phyloP scores from a whole-genome alignment of 2,329 filamentous ascomycete species.

The Lecanosticta acicola region DNA sequence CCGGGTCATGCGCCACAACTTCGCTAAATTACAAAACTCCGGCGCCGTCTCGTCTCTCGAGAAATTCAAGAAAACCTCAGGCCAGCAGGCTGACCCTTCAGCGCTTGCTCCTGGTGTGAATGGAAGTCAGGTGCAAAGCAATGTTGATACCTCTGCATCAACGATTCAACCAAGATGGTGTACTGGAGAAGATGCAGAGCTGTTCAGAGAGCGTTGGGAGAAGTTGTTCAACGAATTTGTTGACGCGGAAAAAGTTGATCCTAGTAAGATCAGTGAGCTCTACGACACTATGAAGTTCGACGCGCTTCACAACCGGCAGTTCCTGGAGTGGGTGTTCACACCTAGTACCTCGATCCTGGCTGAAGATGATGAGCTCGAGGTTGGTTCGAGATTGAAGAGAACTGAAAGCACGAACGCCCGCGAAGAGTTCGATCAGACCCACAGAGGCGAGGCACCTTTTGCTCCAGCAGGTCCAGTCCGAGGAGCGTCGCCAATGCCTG shows the following conservation, averaged over 20 bases:
- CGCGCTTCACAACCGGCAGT: slow-evolving; percentile 90
- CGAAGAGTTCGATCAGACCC: slow-evolving; percentile 30
- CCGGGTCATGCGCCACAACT: slow-evolving; percentile 91
- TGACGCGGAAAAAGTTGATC: slow-evolving; percentile 95
- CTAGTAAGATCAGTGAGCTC: slow-evolving; percentile 95
- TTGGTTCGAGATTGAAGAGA: slow-evolving; percentile 18
- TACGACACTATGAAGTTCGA: slow-evolving; percentile 99
- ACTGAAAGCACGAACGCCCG: slow-evolving; percentile 31
- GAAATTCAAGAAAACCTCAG: slow-evolving; percentile 45
- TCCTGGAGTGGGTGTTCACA: slow-evolving; percentile 95
- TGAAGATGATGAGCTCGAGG: slow-evolving; percentile 43
- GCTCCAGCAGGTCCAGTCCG: slow-evolving; percentile 5
- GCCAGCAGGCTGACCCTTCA: not conserved
- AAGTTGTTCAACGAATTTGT: slow-evolving; percentile 96
- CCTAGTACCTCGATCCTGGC: slow-evolving; percentile 73
- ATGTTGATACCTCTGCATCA: slow-evolving; percentile 27
- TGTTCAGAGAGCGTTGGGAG: slow-evolving; percentile 97
- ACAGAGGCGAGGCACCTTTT: slow-evolving; percentile 23
- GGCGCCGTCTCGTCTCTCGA: slow-evolving; percentile 56
- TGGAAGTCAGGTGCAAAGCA: slow-evolving; percentile 23
- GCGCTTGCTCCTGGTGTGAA: slow-evolving; percentile 8
- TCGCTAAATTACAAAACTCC: slow-evolving; percentile 64
- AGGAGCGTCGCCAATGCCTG: slow-evolving; percentile 2
- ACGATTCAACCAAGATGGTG: slow-evolving; percentile 87
- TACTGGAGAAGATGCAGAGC: slow-evolving; percentile 85